Evolutionary conservation across 2,329 filamentous ascomycete species (phyloP), one percentile per base, ranked within the genome.

Genomic region (Stachybotrys chartarum): DNA sequence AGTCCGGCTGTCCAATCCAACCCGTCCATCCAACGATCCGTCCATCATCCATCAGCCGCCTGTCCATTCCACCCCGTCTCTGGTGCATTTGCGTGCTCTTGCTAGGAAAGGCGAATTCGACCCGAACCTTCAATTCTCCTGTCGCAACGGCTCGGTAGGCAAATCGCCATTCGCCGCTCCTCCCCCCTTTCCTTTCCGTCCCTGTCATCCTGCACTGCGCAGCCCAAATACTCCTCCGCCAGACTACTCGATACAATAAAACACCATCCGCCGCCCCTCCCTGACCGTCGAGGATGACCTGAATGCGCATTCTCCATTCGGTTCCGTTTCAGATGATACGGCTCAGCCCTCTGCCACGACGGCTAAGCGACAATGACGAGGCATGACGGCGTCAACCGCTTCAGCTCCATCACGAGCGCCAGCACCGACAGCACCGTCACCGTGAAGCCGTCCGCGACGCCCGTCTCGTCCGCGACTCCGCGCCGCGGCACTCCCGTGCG

Each of bases 351-450:
- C 60, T 63, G 57, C 61, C 57, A 63, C 64, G 61, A 68, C 65
- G 64, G 64, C 64, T 60, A 64, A 69, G 72, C 71, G 72, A 83
- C 73, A 72, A 89, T 90, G 86, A 82, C 84, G 73, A 82, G 80
- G 72, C 82, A 85, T 75, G 85, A 88, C 69, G 75, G 76, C 65
- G 72, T 73, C 65, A 77, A 78, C 72, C 85, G 84, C 73, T 81
- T 86, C 79, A 70, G 68, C 69, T 71, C 70, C 53, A 55, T 65
- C 58, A 68, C 69, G 64, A 70, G 66, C 64, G 64, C 62, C 59
- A 85, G 80, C 74, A 82, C 81, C 66, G 80, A 84, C 64, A 88
- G 85, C 75, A 80, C 78, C 66, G 80, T 83, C 65, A 91, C 87
- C 45, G 74, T 85, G 61, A 84, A 78, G 71, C 78, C 78, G 44